Conservation (phyloP, 1,284 basidiomycete genomes). For the Ganoderma leucocontextum region DNA sequence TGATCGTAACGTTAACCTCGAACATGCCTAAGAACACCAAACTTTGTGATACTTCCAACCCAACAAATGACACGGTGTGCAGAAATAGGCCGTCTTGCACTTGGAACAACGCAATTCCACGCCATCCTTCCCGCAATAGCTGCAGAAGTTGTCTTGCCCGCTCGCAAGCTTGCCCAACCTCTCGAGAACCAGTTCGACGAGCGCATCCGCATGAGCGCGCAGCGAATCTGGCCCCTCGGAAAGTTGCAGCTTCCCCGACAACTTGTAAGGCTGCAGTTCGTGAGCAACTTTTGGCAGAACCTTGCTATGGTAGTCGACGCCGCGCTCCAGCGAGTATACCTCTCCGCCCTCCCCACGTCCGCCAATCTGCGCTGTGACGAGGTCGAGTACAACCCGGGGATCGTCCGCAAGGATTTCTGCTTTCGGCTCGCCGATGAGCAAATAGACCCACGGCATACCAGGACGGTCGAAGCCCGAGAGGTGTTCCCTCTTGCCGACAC, state of each 20-base stretch:
- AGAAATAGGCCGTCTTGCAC: slow-evolving; percentile 35
- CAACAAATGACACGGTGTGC: slow-evolving; percentile 26
- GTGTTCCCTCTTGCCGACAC: slow-evolving; percentile 28
- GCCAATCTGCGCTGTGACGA: slow-evolving; percentile 34
- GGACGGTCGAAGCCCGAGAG: slow-evolving; percentile 29
- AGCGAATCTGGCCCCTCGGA: slow-evolving; percentile 15
- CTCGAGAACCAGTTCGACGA: slow-evolving; percentile 29
- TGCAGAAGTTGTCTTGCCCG: slow-evolving; percentile 33
- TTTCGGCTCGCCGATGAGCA: slow-evolving; percentile 29
- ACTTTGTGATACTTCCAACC: slow-evolving; percentile 38
- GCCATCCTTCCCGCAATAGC: slow-evolving; percentile 34
- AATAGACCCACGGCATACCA: slow-evolving; percentile 33
- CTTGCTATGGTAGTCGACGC: slow-evolving; percentile 33
- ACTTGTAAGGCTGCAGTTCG: slow-evolving; percentile 28
- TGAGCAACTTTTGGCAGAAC: slow-evolving; percentile 31
- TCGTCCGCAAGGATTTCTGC: slow-evolving; percentile 28
- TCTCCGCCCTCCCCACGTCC: slow-evolving; percentile 34
- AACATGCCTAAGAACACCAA: slow-evolving; percentile 26
- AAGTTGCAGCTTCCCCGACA: slow-evolving; percentile 29
- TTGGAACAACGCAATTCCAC: slow-evolving; percentile 33
- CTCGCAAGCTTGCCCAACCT: slow-evolving; percentile 27
- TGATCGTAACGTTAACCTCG: not conserved
- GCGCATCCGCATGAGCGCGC: slow-evolving; percentile 26
- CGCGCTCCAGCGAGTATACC: slow-evolving; percentile 35
- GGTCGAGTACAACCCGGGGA: slow-evolving; percentile 34